These are phyloP conservation scores for Papiliotrema fonsecae DNA, from an alignment of 1,284 basidiomycete genomes.

Conservation along the genomic window DNA sequence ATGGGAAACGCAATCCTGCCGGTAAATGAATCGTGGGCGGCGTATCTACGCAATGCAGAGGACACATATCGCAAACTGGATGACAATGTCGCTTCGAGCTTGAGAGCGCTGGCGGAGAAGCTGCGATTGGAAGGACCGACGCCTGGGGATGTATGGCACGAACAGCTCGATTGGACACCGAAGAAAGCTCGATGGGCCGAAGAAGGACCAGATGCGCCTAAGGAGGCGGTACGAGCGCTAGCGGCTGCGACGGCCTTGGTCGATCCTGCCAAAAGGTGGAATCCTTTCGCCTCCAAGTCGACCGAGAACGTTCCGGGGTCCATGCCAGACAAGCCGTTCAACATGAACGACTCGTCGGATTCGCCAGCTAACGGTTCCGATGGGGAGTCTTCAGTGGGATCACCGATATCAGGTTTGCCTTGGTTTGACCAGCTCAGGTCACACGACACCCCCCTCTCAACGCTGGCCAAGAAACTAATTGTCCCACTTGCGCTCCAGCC, in stretches of 20 bases:
- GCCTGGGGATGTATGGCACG: slow-evolving; percentile 78
- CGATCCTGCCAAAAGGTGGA: neutral
- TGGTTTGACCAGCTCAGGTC: slow-evolving; percentile 27
- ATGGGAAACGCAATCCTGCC: slow-evolving; percentile 92
- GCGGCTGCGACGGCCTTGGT: neutral
- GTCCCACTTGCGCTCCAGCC: slow-evolving; percentile 45
- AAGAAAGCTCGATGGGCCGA: slow-evolving; percentile 63
- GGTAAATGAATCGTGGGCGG: slow-evolving; percentile 83
- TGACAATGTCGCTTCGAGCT: slow-evolving; percentile 63
- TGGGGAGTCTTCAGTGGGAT: no score
- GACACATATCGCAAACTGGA: slow-evolving; percentile 71
- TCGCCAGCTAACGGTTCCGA: neutral
- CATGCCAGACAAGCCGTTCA: neutral
- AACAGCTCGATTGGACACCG: slow-evolving; percentile 92
- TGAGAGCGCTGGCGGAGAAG: slow-evolving; percentile 60
- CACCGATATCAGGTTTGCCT: neutral
- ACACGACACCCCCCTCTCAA: slow-evolving; percentile 12
- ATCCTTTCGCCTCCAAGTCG: no score
- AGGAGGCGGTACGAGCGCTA: neutral
- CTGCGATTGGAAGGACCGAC: slow-evolving; percentile 58
- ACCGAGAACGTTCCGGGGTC: neutral
- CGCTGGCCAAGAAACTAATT: slow-evolving; percentile 20
- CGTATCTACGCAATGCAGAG: slow-evolving; percentile 75
- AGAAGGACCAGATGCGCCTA: neutral
- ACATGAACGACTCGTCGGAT: neutral